These are phyloP conservation scores for Fusarium paranaense DNA, from an alignment of 2,329 filamentous ascomycete species.

Conservation along the genomic window DNA sequence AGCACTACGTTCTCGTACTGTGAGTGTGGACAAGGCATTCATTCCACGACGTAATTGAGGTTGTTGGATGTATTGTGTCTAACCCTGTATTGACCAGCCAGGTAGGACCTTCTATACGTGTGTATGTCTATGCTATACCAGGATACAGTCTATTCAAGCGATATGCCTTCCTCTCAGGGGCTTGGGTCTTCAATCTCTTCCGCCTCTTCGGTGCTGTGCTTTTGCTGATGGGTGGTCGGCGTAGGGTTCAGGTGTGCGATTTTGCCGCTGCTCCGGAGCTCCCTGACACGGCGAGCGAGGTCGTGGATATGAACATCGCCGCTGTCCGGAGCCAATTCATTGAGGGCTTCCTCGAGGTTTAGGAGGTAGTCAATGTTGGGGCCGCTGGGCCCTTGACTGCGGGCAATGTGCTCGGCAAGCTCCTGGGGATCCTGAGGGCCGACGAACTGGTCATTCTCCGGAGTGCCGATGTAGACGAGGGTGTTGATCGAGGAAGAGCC, in stretches of 20 bases:
- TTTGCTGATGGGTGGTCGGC: conserved; percentile 32
- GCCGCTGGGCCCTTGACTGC: conserved; percentile 84
- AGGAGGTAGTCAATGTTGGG: conserved; percentile 92
- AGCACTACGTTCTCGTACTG: background rate
- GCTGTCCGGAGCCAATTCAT: conserved; percentile 78
- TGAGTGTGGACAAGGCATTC: background rate
- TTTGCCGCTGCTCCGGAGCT: conserved; percentile 56
- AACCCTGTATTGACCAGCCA: background rate
- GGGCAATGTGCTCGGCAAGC: conserved; percentile 84
- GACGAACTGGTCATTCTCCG: conserved; percentile 91
- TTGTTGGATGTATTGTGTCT: conserved; percentile 2
- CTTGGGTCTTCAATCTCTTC: conserved; percentile 46
- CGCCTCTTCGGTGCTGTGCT: conserved; percentile 43
- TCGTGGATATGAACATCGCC: conserved; percentile 88
- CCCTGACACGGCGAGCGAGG: conserved; percentile 77
- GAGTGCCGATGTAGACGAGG: conserved; percentile 94
- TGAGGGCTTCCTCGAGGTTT: conserved; percentile 79
- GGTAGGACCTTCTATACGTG: background rate
- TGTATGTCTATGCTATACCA: conserved; percentile 4
- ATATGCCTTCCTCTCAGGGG: background rate
- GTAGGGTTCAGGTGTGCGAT: conserved; percentile 20
- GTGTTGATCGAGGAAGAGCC: conserved; percentile 58
- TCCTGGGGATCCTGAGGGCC: conserved; percentile 82
- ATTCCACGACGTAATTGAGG: background rate
- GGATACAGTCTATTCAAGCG: background rate